Conservation (phyloP, 2,329 filamentous ascomycete genomes). For the Zymoseptoria ardabiliae region DNA sequence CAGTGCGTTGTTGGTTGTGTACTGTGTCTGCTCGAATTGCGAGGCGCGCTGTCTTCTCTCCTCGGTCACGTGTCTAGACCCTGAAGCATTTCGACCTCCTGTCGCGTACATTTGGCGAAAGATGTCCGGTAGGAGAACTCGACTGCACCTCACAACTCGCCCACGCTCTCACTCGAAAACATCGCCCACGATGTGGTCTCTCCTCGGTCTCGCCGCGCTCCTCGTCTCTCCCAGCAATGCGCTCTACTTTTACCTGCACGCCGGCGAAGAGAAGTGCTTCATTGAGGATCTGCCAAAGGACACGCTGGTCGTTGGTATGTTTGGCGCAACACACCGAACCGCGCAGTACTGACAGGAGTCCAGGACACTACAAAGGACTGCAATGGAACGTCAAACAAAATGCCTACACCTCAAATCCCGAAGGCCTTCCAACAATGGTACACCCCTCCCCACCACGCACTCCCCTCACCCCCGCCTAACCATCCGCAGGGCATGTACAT, state of each 20-base stretch:
- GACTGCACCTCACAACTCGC: background rate
- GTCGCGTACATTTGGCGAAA: background rate
- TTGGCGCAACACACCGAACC: background rate
- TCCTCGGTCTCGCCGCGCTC: constrained; percentile 25
- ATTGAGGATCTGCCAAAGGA: constrained; percentile 97
- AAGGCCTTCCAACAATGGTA: constrained; percentile 31
- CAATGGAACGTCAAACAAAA: constrained; percentile 68
- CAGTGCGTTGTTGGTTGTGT: too few relatives aligned
- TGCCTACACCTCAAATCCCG: constrained; percentile 64
- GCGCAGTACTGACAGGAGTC: constrained; percentile 1
- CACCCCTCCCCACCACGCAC: background rate
- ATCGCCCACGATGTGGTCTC: constrained; percentile 21
- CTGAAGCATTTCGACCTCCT: background rate
- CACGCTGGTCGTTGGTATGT: constrained; percentile 79
- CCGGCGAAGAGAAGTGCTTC: constrained; percentile 83
- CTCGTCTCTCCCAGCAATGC: constrained; percentile 60
- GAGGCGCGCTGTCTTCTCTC: background rate
- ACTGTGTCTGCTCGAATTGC: too few relatives aligned
- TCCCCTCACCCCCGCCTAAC: constrained; percentile 3
- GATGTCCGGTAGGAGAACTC: background rate
- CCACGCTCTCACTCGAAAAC: background rate
- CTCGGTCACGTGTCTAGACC: background rate
- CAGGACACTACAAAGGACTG: constrained; percentile 77
- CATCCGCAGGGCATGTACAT: constrained; percentile 62
- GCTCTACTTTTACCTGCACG: constrained; percentile 93